phyloP scores from a whole-genome alignment of 495 filamentous ascomycete genomes.

The Penicillium argentinense region DNA sequence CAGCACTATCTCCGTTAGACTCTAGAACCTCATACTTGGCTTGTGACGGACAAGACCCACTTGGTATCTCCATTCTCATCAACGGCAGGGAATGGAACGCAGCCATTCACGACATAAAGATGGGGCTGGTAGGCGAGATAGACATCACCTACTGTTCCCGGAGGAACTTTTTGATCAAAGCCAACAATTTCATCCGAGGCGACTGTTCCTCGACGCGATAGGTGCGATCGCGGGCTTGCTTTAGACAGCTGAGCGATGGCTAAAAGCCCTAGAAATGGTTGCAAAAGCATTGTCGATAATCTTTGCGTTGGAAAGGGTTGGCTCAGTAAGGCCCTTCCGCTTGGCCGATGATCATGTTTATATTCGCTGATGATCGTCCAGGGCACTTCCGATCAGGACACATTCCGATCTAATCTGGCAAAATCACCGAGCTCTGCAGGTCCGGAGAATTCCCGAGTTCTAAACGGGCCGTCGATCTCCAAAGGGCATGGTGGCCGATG shows the following conservation, averaged over 20 bases:
- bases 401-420: not conserved
- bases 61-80: conserved; percentile 48
- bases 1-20: conserved; percentile 28
- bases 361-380: not conserved
- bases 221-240: not conserved
- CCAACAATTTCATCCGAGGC: conserved; percentile 45
- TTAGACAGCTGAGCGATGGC: conserved; percentile 21
- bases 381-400: not conserved
- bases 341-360: not conserved
- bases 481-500: conserved; percentile 14
- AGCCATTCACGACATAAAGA: conserved; percentile 51
- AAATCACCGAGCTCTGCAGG: conserved; percentile 4
- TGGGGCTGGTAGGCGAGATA: conserved; percentile 52
- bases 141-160: conserved; percentile 36
- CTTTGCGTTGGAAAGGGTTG: not conserved
- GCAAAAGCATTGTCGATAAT: conserved; percentile 5
- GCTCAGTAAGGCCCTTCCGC: not conserved
- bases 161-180: conserved; percentile 47
- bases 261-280: not conserved
- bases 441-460: conserved; percentile 4
- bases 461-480: conserved; percentile 15
- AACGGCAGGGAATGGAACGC: conserved; percentile 56
- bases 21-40: not conserved
- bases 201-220: conserved; percentile 34
- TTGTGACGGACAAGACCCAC: conserved; percentile 39